Base-by-base conservation (phyloP, 805 yeast genomes). In the Starmerella vaccinii region DNA sequence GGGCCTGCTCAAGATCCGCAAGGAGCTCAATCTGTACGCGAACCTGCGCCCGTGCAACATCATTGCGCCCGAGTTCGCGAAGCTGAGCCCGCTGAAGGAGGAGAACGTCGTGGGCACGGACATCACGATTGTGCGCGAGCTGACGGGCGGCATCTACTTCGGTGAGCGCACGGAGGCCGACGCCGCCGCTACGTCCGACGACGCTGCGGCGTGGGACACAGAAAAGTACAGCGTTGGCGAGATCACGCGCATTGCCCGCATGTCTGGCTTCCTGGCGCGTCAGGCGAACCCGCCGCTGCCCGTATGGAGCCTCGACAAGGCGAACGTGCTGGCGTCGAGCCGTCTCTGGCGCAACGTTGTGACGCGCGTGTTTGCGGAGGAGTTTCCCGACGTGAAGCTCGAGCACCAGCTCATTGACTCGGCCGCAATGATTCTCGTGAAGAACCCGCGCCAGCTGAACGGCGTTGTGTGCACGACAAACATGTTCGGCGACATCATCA, bases 401-500 rank as follows among this genome's bases (percentile, higher is more conserved):
- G 86, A 90, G 67, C 96, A 92, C 71, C 98, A 92, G 74, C 77
- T 92, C 68, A 90, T 92, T 62, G 98, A 92, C 70, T 89, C 97
- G 13, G 98, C 98, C 48, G 97, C 98, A 46, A 92, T 92, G 98
- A 90, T 90, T 64, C 73, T 92, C 61, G 84, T 92, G 61, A 88
- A 92, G 71, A 80, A 77, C 55, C 98, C 98, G 62, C 83, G 89
- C 39, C 81, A 81, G 60, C 77, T 92, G 65, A 92, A 92, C 66
- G 98, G 98, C 70, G 76, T 92, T 47, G 80, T 92, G 46, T 79
- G 92, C 65, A 90, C 97, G 41, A 81, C 84, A 62, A 92, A 92
- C 73, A 90, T 92, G 95, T 92, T 92, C 68, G 98, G 98, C 64
- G 98, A 92, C 68, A 92, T 92, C 68, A 86, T 92, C 62, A 84